These are phyloP conservation scores for Flaveria sonorensis DNA, from an alignment of 129 eudicot species.

Conservation along the genomic window DNA sequence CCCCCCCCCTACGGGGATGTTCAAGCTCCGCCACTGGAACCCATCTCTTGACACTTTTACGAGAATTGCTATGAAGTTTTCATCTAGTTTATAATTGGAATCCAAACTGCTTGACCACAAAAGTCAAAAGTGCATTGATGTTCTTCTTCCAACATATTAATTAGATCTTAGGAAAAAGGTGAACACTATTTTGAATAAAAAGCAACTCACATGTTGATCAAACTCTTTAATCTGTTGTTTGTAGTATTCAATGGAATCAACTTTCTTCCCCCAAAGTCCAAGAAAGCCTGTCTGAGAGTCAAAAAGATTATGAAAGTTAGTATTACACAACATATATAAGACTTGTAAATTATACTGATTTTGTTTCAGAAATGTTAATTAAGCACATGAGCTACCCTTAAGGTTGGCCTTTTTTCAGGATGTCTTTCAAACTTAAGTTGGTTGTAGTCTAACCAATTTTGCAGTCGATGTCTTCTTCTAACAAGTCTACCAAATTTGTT, in stretches of 20 bases:
- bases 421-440: conserved; percentile 77
- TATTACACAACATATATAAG: neutral
- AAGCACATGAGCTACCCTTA: conserved; percentile 48
- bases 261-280: conserved; percentile 88
- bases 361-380: neutral
- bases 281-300: conserved; percentile 75
- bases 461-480: conserved; percentile 72
- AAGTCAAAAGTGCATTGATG: conserved; percentile 1
- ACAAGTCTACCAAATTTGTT: conserved; percentile 84
- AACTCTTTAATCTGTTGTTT: conserved; percentile 55
- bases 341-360: neutral
- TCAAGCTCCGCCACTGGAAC: no score
- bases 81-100: neutral
- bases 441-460: conserved; percentile 93
- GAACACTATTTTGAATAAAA: neutral
- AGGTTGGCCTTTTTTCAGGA: conserved; percentile 78
- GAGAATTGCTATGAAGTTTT: neutral
- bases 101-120: neutral
- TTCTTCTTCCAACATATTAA: neutral
- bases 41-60: conserved; percentile 8
- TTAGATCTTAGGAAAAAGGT: neutral
- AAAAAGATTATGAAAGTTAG: neutral
- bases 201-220: conserved; percentile 64
- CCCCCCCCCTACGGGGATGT: no score
- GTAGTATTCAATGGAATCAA: conserved; percentile 87